Conservation (phyloP, 2,329 filamentous ascomycete genomes). For the Aspergillus caelatus region DNA sequence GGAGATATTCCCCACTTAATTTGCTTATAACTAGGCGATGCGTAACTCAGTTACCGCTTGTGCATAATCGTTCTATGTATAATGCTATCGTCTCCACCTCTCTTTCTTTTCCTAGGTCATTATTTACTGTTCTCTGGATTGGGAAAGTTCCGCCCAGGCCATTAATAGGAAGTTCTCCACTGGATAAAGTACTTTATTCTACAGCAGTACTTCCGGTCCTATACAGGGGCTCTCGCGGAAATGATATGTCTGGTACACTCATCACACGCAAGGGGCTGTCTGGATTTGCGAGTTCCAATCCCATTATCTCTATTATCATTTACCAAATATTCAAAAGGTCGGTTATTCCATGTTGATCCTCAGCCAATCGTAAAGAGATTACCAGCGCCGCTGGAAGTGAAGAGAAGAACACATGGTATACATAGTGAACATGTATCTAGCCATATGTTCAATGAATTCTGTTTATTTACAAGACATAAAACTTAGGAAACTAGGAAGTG, state of each 20-base stretch:
- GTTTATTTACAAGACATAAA: too few relatives aligned
- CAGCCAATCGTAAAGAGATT: too few relatives aligned
- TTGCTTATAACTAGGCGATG: not conserved
- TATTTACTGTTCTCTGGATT: not conserved
- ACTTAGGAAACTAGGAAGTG: too few relatives aligned
- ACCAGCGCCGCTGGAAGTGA: too few relatives aligned
- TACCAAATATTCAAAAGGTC: not conserved
- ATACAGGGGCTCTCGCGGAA: not conserved
- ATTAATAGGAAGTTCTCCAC: too few relatives aligned
- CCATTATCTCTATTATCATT: not conserved
- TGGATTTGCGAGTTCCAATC: not conserved
- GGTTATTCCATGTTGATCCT: not conserved
- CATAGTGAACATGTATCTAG: too few relatives aligned
- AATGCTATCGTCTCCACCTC: not conserved
- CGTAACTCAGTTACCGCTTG: not conserved
- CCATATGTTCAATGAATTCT: too few relatives aligned
- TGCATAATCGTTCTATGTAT: not conserved
- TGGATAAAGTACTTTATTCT: too few relatives aligned
- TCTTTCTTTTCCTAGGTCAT: not conserved
- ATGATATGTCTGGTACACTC: not conserved
- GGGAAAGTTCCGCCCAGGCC: too few relatives aligned
- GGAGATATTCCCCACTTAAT: not conserved
- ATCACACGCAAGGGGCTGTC: not conserved
- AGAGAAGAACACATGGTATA: too few relatives aligned
- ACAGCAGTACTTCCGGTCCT: not conserved